A percentile compares a stretch with the other conserved stretches of the same genome.
Evolutionary conservation across 2,329 filamentous ascomycete species (phyloP).

Genomic region (Colletotrichum sp.): DNA sequence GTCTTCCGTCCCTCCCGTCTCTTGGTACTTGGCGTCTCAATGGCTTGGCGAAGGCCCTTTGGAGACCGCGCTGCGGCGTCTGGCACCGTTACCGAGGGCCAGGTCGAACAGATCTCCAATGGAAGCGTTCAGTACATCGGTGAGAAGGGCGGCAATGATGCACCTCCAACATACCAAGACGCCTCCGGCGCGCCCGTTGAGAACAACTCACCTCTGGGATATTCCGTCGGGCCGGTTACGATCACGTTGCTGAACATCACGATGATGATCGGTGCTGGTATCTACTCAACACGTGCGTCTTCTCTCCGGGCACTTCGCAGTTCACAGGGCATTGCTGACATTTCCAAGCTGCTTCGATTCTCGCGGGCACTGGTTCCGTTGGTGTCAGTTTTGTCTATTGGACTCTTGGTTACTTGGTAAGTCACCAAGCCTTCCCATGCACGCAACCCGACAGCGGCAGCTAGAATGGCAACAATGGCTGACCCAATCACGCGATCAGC

Average conservation of each 20-base stretch:
- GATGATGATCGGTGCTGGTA: conserved; percentile 68
- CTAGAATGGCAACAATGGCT: neutral
- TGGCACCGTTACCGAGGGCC: neutral
- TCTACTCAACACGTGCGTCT: conserved; percentile 58
- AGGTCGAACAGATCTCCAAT: neutral
- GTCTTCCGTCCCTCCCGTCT: neutral
- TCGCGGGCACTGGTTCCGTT: conserved; percentile 64
- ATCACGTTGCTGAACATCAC: conserved; percentile 65
- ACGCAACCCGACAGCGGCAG: neutral
- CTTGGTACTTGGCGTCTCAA: neutral
- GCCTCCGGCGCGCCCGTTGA: conserved; percentile 63
- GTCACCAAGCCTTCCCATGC: conserved; percentile 49
- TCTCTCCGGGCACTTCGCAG: neutral
- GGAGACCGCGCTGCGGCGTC: neutral
- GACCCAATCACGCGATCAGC: conserved; percentile 46
- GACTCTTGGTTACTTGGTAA: conserved; percentile 65
- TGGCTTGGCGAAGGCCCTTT: conserved; percentile 8
- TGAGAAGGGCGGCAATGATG: conserved; percentile 12
- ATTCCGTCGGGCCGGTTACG: conserved; percentile 59
- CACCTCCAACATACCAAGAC: conserved; percentile 21
- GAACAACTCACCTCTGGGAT: conserved; percentile 62
- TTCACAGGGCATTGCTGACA: neutral
- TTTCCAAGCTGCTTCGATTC: conserved; percentile 56
- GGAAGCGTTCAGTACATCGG: conserved; percentile 1
- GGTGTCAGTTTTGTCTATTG: conserved; percentile 69